A percentile compares a stretch with the other conserved stretches of the same genome.
phyloP scores from a whole-genome alignment of 768 basidiomycete species.

The Boletales sp. region DNA sequence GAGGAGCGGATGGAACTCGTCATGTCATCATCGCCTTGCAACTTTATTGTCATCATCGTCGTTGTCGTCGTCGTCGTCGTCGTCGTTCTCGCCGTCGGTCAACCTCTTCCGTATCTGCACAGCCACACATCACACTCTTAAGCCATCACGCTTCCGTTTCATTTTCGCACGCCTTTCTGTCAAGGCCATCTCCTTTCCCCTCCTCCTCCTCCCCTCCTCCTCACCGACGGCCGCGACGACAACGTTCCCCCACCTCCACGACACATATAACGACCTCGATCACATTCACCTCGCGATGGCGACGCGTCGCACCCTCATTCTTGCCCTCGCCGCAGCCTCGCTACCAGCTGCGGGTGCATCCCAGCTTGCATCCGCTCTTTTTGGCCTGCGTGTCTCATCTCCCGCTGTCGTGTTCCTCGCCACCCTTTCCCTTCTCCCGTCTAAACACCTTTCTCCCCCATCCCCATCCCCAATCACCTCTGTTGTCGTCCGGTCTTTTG shows the following conservation, averaged over 20 bases:
- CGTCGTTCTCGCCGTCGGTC: constrained; percentile 7
- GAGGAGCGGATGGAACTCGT: no score
- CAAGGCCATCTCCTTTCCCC: constrained; percentile 20
- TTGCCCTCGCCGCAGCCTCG: constrained; percentile 18
- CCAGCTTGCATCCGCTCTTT: constrained; percentile 36
- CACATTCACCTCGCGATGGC: constrained; percentile 9
- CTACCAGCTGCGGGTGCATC: constrained; percentile 24
- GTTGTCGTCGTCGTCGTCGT: background rate
- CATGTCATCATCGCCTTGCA: no score
- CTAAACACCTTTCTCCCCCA: constrained; percentile 41
- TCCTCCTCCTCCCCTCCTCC: constrained; percentile 8
- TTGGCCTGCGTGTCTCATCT: constrained; percentile 61
- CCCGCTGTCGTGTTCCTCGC: constrained; percentile 63
- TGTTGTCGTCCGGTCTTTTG: constrained; percentile 68
- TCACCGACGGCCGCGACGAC: constrained; percentile 29
- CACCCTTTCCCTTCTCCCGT: constrained; percentile 55
- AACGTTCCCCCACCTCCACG: background rate
- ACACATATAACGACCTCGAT: constrained; percentile 3
- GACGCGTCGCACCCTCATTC: constrained; percentile 24
- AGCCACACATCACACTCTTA: constrained; percentile 31
- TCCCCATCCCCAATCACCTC: constrained; percentile 73
- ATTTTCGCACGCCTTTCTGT: constrained; percentile 29
- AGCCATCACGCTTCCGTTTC: constrained; percentile 23
- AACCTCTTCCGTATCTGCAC: constrained; percentile 6
- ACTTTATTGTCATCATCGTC: no score